Evolutionary conservation across 108 stramenopile genomes (phyloP).

Genomic region (Stephanodiscus triporus): DNA sequence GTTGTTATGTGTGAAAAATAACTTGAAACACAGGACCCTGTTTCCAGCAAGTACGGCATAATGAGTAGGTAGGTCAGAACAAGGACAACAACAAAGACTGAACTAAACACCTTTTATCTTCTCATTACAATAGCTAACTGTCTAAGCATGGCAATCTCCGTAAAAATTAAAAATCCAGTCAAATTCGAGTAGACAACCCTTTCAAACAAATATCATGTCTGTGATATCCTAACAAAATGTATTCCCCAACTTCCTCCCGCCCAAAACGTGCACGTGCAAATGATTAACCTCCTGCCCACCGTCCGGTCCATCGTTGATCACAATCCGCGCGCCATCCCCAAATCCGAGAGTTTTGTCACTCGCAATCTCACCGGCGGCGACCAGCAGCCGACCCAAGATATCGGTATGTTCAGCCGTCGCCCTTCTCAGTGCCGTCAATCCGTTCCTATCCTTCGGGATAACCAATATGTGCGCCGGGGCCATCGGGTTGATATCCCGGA

Average conservation of each 20-base stretch:
- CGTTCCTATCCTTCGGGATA: constrained; percentile 95
- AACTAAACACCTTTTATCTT: no score
- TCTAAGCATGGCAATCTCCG: no score
- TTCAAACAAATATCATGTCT: no score
- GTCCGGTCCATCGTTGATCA: constrained; percentile 92
- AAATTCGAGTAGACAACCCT: no score
- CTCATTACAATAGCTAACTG: no score
- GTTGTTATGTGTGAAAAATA: no score
- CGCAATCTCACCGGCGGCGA: constrained; percentile 91
- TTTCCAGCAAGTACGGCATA: no score
- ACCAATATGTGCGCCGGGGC: constrained; percentile 96
- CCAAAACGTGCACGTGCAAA: constrained; percentile 93
- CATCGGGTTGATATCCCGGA: constrained; percentile 94
- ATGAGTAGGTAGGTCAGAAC: no score
- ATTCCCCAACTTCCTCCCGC: constrained; percentile 67
- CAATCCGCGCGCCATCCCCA: constrained; percentile 87
- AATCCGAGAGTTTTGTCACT: constrained; percentile 81
- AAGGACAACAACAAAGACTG: no score
- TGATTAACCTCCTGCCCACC: constrained; percentile 96
- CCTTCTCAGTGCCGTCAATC: constrained; percentile 84
- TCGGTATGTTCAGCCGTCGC: constrained; percentile 88
- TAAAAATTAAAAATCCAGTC: no score
- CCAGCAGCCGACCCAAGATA: constrained; percentile 92
- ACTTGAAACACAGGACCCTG: no score
- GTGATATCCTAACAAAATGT: constrained; percentile 15